Base-by-base conservation (phyloP, 257 asterid species). In the Voacanga thouarsii region DNA sequence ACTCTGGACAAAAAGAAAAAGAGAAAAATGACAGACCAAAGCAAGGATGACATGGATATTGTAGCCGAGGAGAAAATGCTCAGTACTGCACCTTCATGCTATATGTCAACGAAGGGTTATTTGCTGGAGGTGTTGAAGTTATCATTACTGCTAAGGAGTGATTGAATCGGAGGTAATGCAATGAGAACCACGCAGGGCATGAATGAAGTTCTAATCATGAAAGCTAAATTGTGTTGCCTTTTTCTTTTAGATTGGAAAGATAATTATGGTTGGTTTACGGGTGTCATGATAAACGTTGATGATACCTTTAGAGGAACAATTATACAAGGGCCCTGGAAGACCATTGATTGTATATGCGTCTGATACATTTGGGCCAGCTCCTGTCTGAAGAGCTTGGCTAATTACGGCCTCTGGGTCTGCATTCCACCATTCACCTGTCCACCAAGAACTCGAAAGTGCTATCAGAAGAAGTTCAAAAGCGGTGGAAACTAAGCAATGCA, bases 321-420 rank as follows among this genome's bases (percentile, higher is more conserved):
- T 91, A 76, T 91, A 91, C 71, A 87, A 75, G 67, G 89, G 94
- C 21, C 92, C 96, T 23, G 96, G 94, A 79, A 85, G 82, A n/a
- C 96, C 96, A 75, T 90, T 90, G 50, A 90, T 87, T n/a, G 93
- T 90, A 80, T 90, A 89, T 70, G 96, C 93, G 80, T 90, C 92
- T 3, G 93, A 90, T 72, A 89, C 88, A 83, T 87, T 90, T 56
- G 96, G 94, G 44, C 89, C 94, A 5, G 23, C 87, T 28, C 94
- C 96, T 23, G 90, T 88, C 78, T 85, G 91, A 71, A 91, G 91
- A 77, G 96, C 87, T 79, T 91, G 96, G 73, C 37, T 79, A 23
- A 91, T 88, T 41, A 91, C 90, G 1, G 91, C 89, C 88, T 88
- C 96, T 10, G 96, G 84, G 67, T 91, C 88, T 9, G 76, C 90